Evolutionary conservation across 2,329 filamentous ascomycete species (phyloP).

Genomic region (Bipolaris bicolor): DNA sequence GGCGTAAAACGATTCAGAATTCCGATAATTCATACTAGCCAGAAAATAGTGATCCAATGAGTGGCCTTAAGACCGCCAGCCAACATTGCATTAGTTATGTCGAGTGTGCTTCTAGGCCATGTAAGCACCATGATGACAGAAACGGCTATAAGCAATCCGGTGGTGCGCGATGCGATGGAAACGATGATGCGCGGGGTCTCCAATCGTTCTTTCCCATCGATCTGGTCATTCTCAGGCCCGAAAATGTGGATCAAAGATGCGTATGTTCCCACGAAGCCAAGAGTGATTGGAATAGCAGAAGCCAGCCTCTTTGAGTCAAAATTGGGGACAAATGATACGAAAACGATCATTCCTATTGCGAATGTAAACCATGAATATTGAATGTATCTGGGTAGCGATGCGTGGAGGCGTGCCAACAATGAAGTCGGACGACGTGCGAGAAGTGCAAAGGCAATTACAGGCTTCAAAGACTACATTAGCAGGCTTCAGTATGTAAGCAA

Average conservation of each 20-base stretch:
- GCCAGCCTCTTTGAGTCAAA: neutral
- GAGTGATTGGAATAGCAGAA: neutral
- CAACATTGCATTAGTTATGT: neutral
- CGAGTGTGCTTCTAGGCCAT: neutral
- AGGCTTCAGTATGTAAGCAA: neutral
- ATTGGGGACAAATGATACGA: neutral
- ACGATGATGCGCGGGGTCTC: neutral
- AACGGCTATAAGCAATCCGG: neutral
- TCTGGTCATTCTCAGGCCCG: neutral
- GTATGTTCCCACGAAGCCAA: neutral
- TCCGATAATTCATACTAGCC: neutral
- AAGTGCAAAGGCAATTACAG: neutral
- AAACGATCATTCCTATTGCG: neutral
- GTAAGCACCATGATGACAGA: neutral
- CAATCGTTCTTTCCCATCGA: neutral
- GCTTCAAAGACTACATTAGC: neutral
- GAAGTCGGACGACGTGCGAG: neutral
- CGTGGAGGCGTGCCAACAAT: neutral
- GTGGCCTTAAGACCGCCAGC: slow-evolving; percentile 1
- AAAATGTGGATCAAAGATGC: neutral
- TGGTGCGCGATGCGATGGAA: neutral
- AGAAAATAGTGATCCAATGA: slow-evolving; percentile 8
- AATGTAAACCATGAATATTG: neutral
- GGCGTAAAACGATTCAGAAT: neutral
- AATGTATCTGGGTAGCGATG: neutral